Evolutionary conservation across 331 rosid species (phyloP), one percentile per base, ranked within the genome.

Genomic region (Stylosanthes scabra): DNA sequence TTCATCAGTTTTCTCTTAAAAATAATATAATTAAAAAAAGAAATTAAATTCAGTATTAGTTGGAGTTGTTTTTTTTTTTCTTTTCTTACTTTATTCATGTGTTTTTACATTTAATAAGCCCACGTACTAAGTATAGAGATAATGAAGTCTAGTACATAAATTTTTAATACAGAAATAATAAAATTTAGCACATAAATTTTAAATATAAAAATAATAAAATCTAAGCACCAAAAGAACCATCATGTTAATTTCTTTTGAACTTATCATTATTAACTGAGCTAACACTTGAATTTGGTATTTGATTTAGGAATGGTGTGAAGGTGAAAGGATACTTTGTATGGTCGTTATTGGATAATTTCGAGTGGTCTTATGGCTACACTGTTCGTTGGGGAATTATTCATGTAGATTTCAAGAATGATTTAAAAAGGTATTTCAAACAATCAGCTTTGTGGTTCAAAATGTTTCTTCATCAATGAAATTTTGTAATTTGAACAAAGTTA

Each of bases 381-480:
- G 78, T 78, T 49, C 81, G 86, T 1, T 82, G 78, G 64, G 86
- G 86, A 20, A 28, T 82, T 57, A 73, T 74, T 10, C 74, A 55
- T 44, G 75, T 82, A 1, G 86, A 82, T 63, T 69, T 34, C 68
- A 70, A 78, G 34, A 62, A 78, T 58, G 78, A 78, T 1, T 20
- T 74, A 62, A 78, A 28, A 51, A 78, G 86, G 63, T 63, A 69
- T 11, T 80, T 14, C 0, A 82, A 82, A 45, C 27, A 62, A 20
- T 82, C 86, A 1, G 86, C 86, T 31, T 37, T 49, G 10, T 82
- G 86, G 83, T 69, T 82, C 50, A 78, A 78, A 44, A 8, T 4
- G 11, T 71, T 79, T 20, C 78, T 82, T 5, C 82, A 44, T 20
- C 44, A 27, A 9, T 54, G 54, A 70, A 10, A 4, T 44, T 2